Percentiles rank a stretch among this genome's conserved stretches.
These are phyloP conservation scores for Vigna radiata DNA, from an alignment of 306 rosid genomes.

Conservation along the genomic window DNA sequence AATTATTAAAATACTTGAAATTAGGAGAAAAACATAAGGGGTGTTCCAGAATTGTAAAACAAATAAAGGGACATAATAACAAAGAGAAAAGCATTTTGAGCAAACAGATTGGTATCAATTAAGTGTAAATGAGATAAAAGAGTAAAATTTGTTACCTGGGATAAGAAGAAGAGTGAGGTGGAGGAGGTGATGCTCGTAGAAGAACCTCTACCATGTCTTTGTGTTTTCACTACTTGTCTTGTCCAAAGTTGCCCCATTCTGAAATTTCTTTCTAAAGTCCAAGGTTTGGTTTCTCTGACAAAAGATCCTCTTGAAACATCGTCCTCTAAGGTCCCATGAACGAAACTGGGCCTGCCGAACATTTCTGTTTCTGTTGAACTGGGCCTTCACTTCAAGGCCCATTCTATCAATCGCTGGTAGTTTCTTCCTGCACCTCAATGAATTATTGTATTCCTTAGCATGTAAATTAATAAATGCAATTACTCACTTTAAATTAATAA, in stretches of 20 bases:
- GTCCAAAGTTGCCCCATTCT: constrained; percentile 38
- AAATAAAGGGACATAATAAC: neutral
- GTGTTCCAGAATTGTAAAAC: constrained; percentile 2
- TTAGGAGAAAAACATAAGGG: neutral
- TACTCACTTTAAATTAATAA: no score
- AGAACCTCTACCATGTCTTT: constrained; percentile 68
- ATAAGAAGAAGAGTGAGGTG: constrained; percentile 50
- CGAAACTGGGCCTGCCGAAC: constrained; percentile 32
- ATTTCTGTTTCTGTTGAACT: neutral
- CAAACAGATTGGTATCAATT: constrained; percentile 17
- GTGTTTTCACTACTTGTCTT: constrained; percentile 49
- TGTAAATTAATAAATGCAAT: no score
- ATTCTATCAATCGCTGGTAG: neutral
- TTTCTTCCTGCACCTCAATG: no score
- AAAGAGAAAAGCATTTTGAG: neutral
- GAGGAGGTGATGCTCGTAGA: constrained; percentile 57
- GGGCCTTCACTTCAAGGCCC: constrained; percentile 25
- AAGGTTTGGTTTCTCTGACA: constrained; percentile 2
- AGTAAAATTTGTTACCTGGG: constrained; percentile 55
- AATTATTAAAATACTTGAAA: neutral
- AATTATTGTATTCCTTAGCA: no score
- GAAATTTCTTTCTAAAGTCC: constrained; percentile 31
- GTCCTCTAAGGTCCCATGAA: constrained; percentile 33
- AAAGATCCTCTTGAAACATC: constrained; percentile 47
- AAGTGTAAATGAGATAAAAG: constrained; percentile 3